These are phyloP conservation scores for Sisymbrium altissimum DNA, from an alignment of 345 rosid species.

Conservation along the genomic window DNA sequence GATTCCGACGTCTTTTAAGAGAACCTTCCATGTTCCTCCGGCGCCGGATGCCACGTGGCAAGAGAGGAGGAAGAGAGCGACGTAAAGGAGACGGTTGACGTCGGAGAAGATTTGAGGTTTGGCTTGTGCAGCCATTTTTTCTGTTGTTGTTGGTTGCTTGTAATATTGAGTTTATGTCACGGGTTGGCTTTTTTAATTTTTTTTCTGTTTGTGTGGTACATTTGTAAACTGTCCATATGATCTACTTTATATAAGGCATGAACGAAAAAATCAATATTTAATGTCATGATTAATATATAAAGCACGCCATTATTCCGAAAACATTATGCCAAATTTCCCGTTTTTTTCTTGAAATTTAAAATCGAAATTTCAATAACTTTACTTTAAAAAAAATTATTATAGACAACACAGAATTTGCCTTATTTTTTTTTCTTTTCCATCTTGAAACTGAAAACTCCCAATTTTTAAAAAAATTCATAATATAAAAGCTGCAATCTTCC, in stretches of 20 bases:
- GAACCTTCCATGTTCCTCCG: slow-evolving; percentile 63
- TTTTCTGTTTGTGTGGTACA: slow-evolving; percentile 5
- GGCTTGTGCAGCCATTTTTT: slow-evolving; percentile 22
- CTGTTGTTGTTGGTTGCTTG: slow-evolving; percentile 13
- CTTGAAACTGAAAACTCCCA: background rate
- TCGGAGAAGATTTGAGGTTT: slow-evolving; percentile 21
- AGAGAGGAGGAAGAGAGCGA: slow-evolving; percentile 10
- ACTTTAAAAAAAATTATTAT: background rate
- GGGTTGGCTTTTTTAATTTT: background rate
- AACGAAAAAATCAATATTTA: background rate
- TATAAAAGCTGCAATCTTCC: background rate
- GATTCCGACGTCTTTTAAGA: slow-evolving; percentile 62
- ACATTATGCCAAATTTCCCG: background rate
- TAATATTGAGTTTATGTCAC: slow-evolving; percentile 18
- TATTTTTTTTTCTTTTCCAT: background rate
- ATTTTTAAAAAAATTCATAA: background rate
- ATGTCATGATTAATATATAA: background rate
- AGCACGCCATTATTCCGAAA: background rate
- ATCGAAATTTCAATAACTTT: background rate
- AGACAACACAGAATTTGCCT: background rate
- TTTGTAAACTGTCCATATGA: background rate
- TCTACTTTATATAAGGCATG: slow-evolving; percentile 3
- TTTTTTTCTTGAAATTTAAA: background rate
- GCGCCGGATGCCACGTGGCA: slow-evolving; percentile 32
- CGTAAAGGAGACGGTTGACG: background rate